Base-by-base conservation (phyloP, 192 early-diverging fungal genomes). In the Coemansia sp. region DNA sequence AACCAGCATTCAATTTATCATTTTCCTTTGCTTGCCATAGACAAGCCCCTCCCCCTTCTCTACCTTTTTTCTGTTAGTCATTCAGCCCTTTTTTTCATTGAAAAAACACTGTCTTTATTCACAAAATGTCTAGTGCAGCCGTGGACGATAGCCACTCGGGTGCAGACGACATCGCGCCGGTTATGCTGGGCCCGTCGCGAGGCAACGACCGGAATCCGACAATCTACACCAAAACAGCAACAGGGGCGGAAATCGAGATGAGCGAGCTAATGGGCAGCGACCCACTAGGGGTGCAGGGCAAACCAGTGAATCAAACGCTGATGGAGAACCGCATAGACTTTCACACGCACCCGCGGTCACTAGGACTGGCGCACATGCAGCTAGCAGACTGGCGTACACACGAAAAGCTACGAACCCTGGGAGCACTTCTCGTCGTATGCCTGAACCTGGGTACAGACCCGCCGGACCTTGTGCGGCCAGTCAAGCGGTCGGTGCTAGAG, bases 391-490 rank as follows among this genome's bases (percentile, higher is more conserved):
- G 91, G 92, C 86, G 89, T 22, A 86, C 87, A 65, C 75, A 80
- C 34, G 89, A 91, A 57, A 85, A 87, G 61, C 68, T 90, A 59
- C 96, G 96, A 71, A 98, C 95, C 34, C 89, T 93, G 14, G 92
- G 90, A 5, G 95, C 94, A 2, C 85, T 94, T 6, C 81, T 99
- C 11, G 92, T 94, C 2, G 85, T 96, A 61, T 99, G 97, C 73
- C 84, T 99, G 51, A 96, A 96, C 76, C 92, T 99, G 65, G 96
- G 95, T n/a, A 91, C 92, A 11, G 91, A 94, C 58, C 97, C 97
- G 36, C 97, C 97, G 28, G 97, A 97, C 77, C 71, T 95, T 33
- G 90, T 94, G 59, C 93, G 92, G 60, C 94, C 97, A 8, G 86
- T 85, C 15, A 91, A 93, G 3, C 92, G 93, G 43, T 95, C 97